Base-by-base conservation (phyloP, 345 rosid genomes). In the Dipteronia dyeriana region DNA sequence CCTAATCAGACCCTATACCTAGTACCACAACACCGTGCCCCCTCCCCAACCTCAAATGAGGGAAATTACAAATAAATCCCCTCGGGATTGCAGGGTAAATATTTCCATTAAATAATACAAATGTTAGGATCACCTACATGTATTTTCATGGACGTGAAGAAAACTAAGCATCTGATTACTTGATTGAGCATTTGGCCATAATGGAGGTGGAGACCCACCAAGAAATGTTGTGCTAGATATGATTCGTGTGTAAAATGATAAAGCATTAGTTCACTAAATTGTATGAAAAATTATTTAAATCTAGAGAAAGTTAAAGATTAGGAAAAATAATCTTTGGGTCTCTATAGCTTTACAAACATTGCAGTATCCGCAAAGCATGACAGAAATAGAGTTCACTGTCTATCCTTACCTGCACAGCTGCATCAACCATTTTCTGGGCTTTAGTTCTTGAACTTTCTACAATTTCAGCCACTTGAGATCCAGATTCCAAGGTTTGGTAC, bases 351-450 rank as follows among this genome's bases (percentile, higher is more conserved):
- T 26, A n/a, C 23, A 75, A 63, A 34, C 41, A 75, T 25, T 13
- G 10, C 26, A 73, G 53, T 49, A 57, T 72, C 22, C 12, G 47
- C 51, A 56, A 38, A 64, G 39, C 9, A 16, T 47, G 70, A 63
- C 20, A 71, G 19, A 43, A 41, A 59, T 26, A 49, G 4, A 68
- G 72, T 20, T 57, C 12, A 14, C 38, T 64, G 61, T 14, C 68
- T 51, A 26, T 75, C 79, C 62, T 60, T 39, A 92, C 97, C 95
- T 86, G 90, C 77, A 89, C 70, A 41, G 95, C 93, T 66, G 87
- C 90, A 84, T 78, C 78, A 51, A 92, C 97, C 93, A 92, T 87
- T 72, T 82, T 86, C 85, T 80, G 85, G 64, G 97, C 97, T 79
- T 82, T 86, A 65, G 73, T 76, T 83, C 87, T 90, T 54, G 97